Conservation (phyloP, 1,284 basidiomycete genomes). For the Cutaneotrichosporon curvatum region DNA sequence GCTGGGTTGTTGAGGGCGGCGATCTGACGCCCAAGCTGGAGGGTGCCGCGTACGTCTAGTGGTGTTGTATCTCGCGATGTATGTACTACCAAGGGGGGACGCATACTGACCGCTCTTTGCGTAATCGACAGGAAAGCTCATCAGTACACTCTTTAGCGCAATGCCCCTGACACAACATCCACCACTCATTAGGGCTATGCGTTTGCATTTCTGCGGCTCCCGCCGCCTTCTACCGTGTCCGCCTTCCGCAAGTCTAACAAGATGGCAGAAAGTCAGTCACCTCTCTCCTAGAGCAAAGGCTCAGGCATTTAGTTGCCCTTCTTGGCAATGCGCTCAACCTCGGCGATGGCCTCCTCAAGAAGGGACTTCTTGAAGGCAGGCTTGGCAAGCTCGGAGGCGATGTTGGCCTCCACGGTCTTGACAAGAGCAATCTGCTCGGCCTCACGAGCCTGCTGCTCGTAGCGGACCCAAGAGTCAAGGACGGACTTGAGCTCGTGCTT, state of each 20-base stretch:
- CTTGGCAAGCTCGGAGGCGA: slow-evolving; percentile 73
- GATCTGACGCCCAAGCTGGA: background rate
- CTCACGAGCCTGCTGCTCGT: slow-evolving; percentile 94
- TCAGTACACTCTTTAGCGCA: no score
- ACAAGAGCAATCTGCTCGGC: slow-evolving; percentile 88
- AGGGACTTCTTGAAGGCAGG: slow-evolving; percentile 92
- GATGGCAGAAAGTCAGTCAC: no score
- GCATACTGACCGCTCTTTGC: no score
- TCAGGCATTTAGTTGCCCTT: background rate
- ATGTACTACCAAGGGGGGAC: no score
- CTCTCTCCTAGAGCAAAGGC: background rate
- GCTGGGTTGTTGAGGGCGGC: slow-evolving; percentile 28
- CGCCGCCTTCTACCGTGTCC: background rate
- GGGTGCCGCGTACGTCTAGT: no score
- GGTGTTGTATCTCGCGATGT: no score
- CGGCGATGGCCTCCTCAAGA: slow-evolving; percentile 71
- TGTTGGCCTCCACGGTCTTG: slow-evolving; percentile 77
- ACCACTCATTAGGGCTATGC: slow-evolving; percentile 2
- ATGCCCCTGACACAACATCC: background rate
- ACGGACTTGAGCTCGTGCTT: slow-evolving; percentile 88
- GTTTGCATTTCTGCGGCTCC: slow-evolving; percentile 7
- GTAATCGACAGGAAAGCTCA: no score
- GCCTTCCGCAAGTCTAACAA: background rate
- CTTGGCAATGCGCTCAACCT: slow-evolving; percentile 80
- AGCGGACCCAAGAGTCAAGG: slow-evolving; percentile 96